Base-by-base conservation (phyloP, 306 rosid species). In the Luffa acutangula region DNA sequence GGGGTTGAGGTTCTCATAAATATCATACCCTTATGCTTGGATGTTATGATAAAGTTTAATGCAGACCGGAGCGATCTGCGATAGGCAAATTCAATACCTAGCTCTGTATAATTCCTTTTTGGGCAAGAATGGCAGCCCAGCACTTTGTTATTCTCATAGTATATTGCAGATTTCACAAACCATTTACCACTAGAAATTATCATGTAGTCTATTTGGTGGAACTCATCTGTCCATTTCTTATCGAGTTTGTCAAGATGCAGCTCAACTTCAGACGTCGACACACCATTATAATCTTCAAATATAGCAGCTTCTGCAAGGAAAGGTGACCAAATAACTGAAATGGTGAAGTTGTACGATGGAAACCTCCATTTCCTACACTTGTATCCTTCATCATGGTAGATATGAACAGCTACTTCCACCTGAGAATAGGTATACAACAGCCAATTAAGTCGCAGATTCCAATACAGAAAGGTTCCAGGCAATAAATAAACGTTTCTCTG, bases 151-250 rank as follows among this genome's bases (percentile, higher is more conserved):
- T 89, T 86, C 88, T 91, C 97, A 81, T 93, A 73, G 90, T 93
- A 96, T 85, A 96, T 80, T 77, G 99, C 78, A 66, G 94, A 64
- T 86, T 96, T 96, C 79, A 96, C 92, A 89, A 91, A 96, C 99
- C 98, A 96, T 85, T 93, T 90, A 74, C 99, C 99, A 0, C 93
- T 91, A 42, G 99, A 90, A 86, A 96, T 82, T 46, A 96, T 88
- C 86, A 96, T 85, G 90, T 91, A 93, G 81, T 96, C 94, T 36
- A 86, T 79, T 78, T 79, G 74, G 64, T 59, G 65, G 88, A 63
- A 91, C 78, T 82, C 87, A 52, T 86, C 86, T 3, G 80, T 86
- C 99, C 99, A 96, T 77, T 78, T 80, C 79, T 83, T 82, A 60
- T 91, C 94, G 57, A 96, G 90, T 84, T 83, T 84, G 87, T 93